phyloP scores from a whole-genome alignment of 495 filamentous ascomycete genomes.

The Corynascus novoguineensis region DNA sequence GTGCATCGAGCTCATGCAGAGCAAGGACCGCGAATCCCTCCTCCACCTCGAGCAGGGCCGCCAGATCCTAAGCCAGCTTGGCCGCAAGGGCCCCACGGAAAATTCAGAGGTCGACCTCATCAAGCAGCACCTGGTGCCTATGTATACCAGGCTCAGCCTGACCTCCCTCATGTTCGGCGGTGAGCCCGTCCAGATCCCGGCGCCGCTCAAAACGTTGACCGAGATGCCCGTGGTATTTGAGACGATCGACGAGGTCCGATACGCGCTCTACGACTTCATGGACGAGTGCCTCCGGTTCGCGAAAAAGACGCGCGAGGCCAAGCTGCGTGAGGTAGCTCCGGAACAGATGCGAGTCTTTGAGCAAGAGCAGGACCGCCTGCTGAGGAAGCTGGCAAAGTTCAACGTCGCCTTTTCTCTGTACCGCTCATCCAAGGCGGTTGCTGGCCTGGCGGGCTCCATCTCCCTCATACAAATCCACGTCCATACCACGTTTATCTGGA shows the following conservation, averaged over 20 bases:
- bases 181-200: slow-evolving; percentile 25
- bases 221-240: slow-evolving; percentile 30
- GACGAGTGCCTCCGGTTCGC: slow-evolving; percentile 31
- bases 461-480: slow-evolving; percentile 29
- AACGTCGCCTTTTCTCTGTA: slow-evolving; percentile 34
- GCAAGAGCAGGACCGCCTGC: slow-evolving; percentile 26
- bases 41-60: slow-evolving; percentile 39
- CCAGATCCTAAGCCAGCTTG: slow-evolving; percentile 33
- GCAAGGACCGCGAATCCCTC: slow-evolving; percentile 42
- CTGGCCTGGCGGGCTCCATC: slow-evolving; percentile 23
- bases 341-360: slow-evolving; percentile 27
- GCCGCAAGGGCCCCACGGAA: slow-evolving; percentile 19
- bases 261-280: slow-evolving; percentile 33
- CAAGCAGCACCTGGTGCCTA: slow-evolving; percentile 39
- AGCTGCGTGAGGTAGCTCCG: slow-evolving; percentile 17
- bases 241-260: slow-evolving; percentile 28
- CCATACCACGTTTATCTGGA: slow-evolving; percentile 33
- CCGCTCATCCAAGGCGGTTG: slow-evolving; percentile 17
- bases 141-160: slow-evolving; percentile 39
- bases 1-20: slow-evolving; percentile 53
- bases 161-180: slow-evolving; percentile 35
- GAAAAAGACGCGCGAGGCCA: slow-evolving; percentile 25
- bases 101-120: slow-evolving; percentile 31
- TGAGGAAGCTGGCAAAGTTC: slow-evolving; percentile 30
- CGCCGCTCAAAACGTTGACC: slow-evolving; percentile 27